Evolutionary conservation across 2,329 filamentous ascomycete species (phyloP).

Genomic region (Neopestalotiopsis rosae): DNA sequence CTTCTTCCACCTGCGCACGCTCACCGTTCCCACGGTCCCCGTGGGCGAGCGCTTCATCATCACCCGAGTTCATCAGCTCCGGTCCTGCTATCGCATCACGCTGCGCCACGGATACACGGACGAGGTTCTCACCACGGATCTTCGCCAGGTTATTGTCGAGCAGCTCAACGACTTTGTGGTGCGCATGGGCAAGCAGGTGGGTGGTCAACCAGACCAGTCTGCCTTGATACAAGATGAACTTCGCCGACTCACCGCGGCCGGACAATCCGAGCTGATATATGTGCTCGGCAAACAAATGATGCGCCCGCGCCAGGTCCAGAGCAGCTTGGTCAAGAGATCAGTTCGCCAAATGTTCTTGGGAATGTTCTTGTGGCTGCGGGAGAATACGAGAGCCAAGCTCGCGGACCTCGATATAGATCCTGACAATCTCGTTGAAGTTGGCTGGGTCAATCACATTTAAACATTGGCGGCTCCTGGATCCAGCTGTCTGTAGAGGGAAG

Average conservation of each 20-base stretch:
- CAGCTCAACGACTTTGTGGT: slow-evolving; percentile 59
- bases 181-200: slow-evolving; percentile 39
- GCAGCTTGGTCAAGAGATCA: neutral
- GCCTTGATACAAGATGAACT: slow-evolving; percentile 6
- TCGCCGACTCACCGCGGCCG: slow-evolving; percentile 41
- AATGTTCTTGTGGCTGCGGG: slow-evolving; percentile 64
- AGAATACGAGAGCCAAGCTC: slow-evolving; percentile 68
- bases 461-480: neutral
- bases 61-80: slow-evolving; percentile 31
- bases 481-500: slow-evolving; percentile 14
- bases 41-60: slow-evolving; percentile 50
- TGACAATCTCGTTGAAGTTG: slow-evolving; percentile 67
- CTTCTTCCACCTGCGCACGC: slow-evolving; percentile 72
- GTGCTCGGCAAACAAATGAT: slow-evolving; percentile 64
- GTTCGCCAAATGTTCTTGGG: slow-evolving; percentile 47
- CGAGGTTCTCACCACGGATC: slow-evolving; percentile 65
- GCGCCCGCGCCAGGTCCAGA: slow-evolving; percentile 39
- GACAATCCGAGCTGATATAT: slow-evolving; percentile 52
- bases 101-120: slow-evolving; percentile 75
- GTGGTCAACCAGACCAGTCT: slow-evolving; percentile 21
- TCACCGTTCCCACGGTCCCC: slow-evolving; percentile 59
- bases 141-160: slow-evolving; percentile 57
- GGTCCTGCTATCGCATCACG: slow-evolving; percentile 68
- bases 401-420: slow-evolving; percentile 62
- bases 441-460: slow-evolving; percentile 66